Evolutionary conservation across 495 filamentous ascomycete species (phyloP), one percentile per base, ranked within the genome.

Genomic region (Penicillium cataractarum): DNA sequence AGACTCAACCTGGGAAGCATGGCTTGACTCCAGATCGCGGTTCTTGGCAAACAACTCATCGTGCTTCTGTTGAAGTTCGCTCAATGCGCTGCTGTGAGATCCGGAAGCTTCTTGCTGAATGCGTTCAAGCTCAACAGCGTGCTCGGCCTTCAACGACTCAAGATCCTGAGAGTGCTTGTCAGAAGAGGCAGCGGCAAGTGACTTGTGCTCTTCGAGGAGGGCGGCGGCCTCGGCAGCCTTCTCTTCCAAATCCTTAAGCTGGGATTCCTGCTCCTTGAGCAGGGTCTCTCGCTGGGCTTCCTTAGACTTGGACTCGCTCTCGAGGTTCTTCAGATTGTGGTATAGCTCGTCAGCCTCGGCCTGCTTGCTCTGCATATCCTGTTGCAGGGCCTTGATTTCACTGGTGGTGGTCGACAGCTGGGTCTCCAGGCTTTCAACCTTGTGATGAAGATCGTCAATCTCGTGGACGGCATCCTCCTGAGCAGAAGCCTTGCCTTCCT

Each of bases 321-420:
- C 76, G 8, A 78, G 58, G 2, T 74, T 62, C 37, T 65, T 62
- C 32, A 80, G 67, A 27, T 68, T 78, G 44, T 72, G 71, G 52
- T 80, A 75, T 2, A 82, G 64, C 13, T 68, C 60, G 44, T 76
- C 72, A 6, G 73, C 73, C 60, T 80, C 67, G 33, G 74, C 65
- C 35, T 78, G 74, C 61, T 80, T 82, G 67, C 61, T 69, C 24
- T 74, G 69, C 26, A 82, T 67, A 37, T 76, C 75, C n/a, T 72
- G 69, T 22, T 81, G 73, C 33, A 83, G 69, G n/a, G 73, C 68
- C 44, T 75, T 74, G 60, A 80, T 78, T 64, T 79, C 74, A 15
- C 67, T 71, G 17, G 73, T 66, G n/a, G 71, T 75, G 8, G 72
- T 67, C 9, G 76, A 69, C 48, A 79, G 64, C 31, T 78, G 72